Base-by-base conservation (phyloP, 805 yeast species). In the Metschnikowia reukaufii region DNA sequence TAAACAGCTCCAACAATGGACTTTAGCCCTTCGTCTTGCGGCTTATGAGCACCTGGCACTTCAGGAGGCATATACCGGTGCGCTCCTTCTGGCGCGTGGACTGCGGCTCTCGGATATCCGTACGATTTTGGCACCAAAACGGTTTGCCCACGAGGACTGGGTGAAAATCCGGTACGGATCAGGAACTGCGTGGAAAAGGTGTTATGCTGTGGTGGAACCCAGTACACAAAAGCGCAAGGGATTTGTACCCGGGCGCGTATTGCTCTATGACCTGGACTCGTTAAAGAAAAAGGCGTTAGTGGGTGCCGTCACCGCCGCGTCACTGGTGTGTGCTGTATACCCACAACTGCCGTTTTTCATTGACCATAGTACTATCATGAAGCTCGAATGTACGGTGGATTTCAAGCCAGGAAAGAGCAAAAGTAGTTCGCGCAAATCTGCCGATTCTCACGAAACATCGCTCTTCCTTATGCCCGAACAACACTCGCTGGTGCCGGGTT, bases 171-270 rank as follows among this genome's bases (percentile, higher is more conserved):
- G 98, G 54, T 94, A 92, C 65, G 98, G 99, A 16, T 80, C 94
- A 8, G 99, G 99, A 19, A 88, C 89, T 96, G 96, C 97, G 1
- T 94, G 97, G 97, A 87, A 84, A 61, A 78, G 96, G 49, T 92
- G 97, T 61, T 94, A 80, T 71, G 92, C 96, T 2, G 96, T 91
- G 9, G 79, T 92, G 47, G 87, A 86, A 55, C 91, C 91, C 55
- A 70, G 90, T 57, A 54, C 71, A 32, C 61, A 76, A 58, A 82
- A 72, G 62, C 68, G 59, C 63, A 78, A 68, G 64, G 67, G 58
- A 54, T 76, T 65, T 55, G 73, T 50, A 53, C 73, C 78, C 12
- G 97, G 97, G 25, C 76, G 82, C 55, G 81, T 89, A 19, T 72
- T 80, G n/a, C 86, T 94, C 55, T 94, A 79, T 67, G 96, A 89